Conservation (phyloP, 1,139 yeast species). For the Meyerozyma athensensis region DNA sequence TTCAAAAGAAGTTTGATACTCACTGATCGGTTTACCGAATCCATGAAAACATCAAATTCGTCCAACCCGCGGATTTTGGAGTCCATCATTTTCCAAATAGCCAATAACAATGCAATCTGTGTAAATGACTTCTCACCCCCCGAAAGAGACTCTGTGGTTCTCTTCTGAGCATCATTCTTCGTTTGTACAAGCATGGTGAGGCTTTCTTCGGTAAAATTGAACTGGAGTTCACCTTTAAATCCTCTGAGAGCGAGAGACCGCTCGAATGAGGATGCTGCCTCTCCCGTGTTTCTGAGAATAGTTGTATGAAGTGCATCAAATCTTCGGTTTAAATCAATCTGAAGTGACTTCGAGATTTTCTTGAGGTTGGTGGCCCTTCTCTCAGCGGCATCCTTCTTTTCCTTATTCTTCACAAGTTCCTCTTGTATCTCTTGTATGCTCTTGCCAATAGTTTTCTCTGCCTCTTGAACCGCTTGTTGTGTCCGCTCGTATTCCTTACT, state of each 20-base stretch:
- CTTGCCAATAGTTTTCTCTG: constrained; percentile 32
- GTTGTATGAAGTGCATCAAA: constrained; percentile 47
- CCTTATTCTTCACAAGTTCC: constrained; percentile 23
- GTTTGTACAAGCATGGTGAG: constrained; percentile 59
- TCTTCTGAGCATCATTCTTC: constrained; percentile 49
- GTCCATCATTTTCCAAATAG: constrained; percentile 93
- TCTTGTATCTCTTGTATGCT: constrained; percentile 35
- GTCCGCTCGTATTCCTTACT: constrained; percentile 29
- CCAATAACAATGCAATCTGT: constrained; percentile 79
- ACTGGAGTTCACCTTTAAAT: constrained; percentile 65
- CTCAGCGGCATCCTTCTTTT: constrained; percentile 26
- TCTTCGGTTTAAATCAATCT: constrained; percentile 42
- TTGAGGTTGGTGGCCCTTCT: constrained; percentile 20
- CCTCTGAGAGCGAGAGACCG: constrained; percentile 63
- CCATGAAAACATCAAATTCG: constrained; percentile 98
- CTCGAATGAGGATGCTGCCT: constrained; percentile 46
- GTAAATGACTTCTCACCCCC: constrained; percentile 98
- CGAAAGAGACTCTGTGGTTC: constrained; percentile 80
- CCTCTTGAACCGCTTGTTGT: constrained; percentile 31
- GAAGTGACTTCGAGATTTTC: constrained; percentile 21
- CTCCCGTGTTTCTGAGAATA: constrained; percentile 26
- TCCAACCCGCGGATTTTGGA: constrained; percentile 85
- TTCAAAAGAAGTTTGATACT: constrained; percentile 72
- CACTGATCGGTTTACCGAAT: constrained; percentile 78
- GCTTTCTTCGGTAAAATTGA: constrained; percentile 51